Conservation (phyloP, 129 eudicot species). For the Mikania micrantha region DNA sequence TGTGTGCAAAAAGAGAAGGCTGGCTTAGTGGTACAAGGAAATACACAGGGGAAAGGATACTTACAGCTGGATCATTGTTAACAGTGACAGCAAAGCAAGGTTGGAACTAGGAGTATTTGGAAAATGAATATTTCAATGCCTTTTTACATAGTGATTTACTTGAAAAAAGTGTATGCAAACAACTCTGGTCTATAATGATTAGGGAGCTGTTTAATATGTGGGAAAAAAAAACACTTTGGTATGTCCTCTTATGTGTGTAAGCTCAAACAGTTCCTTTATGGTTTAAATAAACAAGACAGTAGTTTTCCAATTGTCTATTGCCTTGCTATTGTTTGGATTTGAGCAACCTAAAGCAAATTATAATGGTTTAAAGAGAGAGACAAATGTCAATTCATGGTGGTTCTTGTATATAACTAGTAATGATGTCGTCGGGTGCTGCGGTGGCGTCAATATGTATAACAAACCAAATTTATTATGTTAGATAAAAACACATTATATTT, state of each 20-base stretch:
- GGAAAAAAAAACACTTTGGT: neutral
- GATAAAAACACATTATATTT: no score
- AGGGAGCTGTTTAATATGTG: neutral
- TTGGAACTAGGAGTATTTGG: neutral
- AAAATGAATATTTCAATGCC: neutral
- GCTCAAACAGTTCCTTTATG: neutral
- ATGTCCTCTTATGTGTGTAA: neutral
- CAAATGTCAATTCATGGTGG: neutral
- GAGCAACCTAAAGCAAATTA: neutral
- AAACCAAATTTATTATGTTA: no score
- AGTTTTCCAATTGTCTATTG: neutral
- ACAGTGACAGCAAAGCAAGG: neutral
- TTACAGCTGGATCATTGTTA: neutral
- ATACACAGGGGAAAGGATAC: neutral
- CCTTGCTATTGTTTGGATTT: neutral
- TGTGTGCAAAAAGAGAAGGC: neutral
- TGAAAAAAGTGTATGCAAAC: neutral
- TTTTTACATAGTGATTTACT: neutral
- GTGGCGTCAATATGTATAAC: no score
- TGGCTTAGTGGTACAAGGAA: neutral
- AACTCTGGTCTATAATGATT: neutral
- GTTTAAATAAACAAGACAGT: neutral
- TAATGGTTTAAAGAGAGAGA: neutral
- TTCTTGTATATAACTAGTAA: no score
- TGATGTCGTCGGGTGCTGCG: no score